These are phyloP conservation scores for Mrakia gelida DNA, from an alignment of 768 basidiomycete genomes.

Conservation along the genomic window DNA sequence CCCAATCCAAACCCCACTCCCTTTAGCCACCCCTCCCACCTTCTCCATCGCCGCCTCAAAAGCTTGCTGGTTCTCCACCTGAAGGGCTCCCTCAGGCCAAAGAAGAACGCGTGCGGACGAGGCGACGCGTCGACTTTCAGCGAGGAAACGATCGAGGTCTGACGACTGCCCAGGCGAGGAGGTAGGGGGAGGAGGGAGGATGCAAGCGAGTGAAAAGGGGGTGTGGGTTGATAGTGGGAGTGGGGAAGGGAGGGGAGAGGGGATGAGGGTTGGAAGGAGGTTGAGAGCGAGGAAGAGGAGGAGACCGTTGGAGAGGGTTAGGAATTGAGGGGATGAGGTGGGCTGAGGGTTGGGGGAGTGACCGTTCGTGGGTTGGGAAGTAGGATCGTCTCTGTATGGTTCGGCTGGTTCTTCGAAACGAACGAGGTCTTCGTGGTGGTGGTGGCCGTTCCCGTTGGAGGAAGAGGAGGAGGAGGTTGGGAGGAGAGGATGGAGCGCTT, in stretches of 20 bases:
- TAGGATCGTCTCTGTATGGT: background rate
- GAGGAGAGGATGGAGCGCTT: background rate
- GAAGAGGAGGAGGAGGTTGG: too few species aligned
- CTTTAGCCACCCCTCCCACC: background rate
- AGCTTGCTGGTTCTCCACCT: background rate
- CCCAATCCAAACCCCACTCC: background rate
- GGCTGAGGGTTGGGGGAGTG: background rate
- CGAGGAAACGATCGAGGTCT: background rate
- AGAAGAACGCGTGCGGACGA: slow-evolving; percentile 1
- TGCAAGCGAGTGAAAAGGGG: slow-evolving; percentile 13
- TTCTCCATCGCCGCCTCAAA: background rate
- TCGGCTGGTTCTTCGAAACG: background rate
- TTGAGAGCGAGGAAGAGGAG: background rate
- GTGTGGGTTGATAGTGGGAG: slow-evolving; percentile 2
- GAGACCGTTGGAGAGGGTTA: background rate
- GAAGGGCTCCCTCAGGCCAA: slow-evolving; percentile 3
- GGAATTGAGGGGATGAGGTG: background rate
- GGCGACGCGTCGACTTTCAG: slow-evolving; percentile 15
- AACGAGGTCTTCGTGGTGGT: background rate
- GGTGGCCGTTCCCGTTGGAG: background rate
- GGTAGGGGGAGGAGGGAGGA: background rate
- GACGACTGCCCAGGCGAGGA: too few species aligned
- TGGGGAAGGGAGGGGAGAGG: background rate
- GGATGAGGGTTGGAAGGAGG: background rate
- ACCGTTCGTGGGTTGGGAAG: background rate